Evolutionary conservation across 352 stramenopile genomes (phyloP).

Genomic region (Thalassiosira sp.): DNA sequence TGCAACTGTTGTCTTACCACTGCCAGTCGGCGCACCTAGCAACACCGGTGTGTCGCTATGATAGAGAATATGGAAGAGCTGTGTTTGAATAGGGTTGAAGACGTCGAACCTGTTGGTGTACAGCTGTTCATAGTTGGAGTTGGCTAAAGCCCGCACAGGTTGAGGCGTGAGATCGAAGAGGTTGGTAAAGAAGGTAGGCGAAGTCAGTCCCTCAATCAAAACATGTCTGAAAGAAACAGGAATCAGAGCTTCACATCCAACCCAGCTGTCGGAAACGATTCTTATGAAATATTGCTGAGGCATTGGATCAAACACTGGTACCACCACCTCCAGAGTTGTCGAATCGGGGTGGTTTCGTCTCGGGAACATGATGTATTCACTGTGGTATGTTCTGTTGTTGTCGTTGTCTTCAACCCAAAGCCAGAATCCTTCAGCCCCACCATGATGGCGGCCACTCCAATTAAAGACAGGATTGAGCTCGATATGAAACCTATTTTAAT

Average conservation of each 20-base stretch:
- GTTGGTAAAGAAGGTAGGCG: constrained; percentile 83
- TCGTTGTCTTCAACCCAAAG: constrained; percentile 96
- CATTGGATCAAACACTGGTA: constrained; percentile 93
- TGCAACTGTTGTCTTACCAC: constrained; percentile 94
- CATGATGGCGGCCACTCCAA: constrained; percentile 87
- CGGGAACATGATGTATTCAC: constrained; percentile 87
- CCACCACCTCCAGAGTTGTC: constrained; percentile 92
- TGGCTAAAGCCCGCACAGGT: constrained; percentile 90
- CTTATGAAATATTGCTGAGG: constrained; percentile 94
- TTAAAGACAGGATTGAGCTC: constrained; percentile 86
- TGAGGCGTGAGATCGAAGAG: constrained; percentile 94
- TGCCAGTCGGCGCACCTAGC: constrained; percentile 92
- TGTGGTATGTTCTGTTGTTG: constrained; percentile 82
- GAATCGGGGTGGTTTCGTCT: constrained; percentile 72
- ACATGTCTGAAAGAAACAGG: constrained; percentile 85
- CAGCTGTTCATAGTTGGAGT: constrained; percentile 89
- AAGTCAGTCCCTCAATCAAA: constrained; percentile 69
- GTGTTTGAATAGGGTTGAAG: constrained; percentile 96
- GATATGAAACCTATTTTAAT: constrained; percentile 83
- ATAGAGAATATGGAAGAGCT: constrained; percentile 97
- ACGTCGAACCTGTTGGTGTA: constrained; percentile 86
- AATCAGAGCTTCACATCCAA: constrained; percentile 91
- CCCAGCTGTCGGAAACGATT: constrained; percentile 94
- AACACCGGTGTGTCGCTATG: constrained; percentile 94
- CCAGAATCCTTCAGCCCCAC: constrained; percentile 89